Evolutionary conservation across 1,284 basidiomycete genomes (phyloP).

Genomic region (Puccinia sorghi): DNA sequence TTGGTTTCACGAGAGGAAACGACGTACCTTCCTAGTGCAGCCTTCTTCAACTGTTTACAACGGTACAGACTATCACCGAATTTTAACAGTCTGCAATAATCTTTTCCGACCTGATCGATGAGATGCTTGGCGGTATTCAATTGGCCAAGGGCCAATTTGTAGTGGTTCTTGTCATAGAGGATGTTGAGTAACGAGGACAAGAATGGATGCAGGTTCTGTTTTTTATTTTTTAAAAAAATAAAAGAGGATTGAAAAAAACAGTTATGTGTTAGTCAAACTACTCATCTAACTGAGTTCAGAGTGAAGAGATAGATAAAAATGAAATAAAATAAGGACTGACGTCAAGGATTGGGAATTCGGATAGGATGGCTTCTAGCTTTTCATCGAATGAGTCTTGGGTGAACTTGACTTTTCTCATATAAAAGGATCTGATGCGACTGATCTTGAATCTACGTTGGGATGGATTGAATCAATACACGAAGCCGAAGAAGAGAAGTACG

Average conservation of each 20-base stretch:
- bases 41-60: constrained; percentile 93
- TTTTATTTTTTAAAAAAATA: not conserved
- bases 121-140: constrained; percentile 88
- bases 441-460: constrained; percentile 84
- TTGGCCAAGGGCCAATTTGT: constrained; percentile 93
- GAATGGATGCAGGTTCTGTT: constrained; percentile 89
- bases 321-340: constrained; percentile 61
- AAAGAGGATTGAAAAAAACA: not conserved
- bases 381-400: constrained; percentile 97
- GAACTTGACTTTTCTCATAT: constrained; percentile 99
- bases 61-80: constrained; percentile 94
- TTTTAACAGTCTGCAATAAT: constrained; percentile 90
- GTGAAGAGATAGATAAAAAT: not conserved
- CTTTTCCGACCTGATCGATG: constrained; percentile 91
- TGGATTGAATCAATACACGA: constrained; percentile 65
- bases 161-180: constrained; percentile 97
- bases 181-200: constrained; percentile 90
- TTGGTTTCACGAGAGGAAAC: not conserved
- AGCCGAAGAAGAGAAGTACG: constrained; percentile 62
- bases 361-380: constrained; percentile 88
- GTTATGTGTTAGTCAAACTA: not conserved
- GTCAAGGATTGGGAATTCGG: constrained; percentile 95
- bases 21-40: constrained; percentile 83
- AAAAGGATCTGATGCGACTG: constrained; percentile 81
- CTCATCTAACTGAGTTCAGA: not conserved